These are phyloP conservation scores for Podospora australis DNA, from an alignment of 495 filamentous ascomycete species.

Conservation along the genomic window DNA sequence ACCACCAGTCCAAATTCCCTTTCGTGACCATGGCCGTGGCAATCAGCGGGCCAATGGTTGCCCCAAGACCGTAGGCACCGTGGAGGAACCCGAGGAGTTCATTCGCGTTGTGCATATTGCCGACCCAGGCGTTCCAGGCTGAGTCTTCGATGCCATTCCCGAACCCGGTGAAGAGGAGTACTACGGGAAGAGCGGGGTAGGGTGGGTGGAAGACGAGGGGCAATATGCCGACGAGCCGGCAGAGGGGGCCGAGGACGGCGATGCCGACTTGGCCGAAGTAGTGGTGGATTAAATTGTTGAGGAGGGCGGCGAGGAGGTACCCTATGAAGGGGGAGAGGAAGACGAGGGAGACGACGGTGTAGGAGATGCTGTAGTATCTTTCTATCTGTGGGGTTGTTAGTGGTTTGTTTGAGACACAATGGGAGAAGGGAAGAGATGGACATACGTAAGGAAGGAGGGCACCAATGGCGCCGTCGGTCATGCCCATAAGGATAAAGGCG, in stretches of 20 bases:
- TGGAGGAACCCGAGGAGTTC: constrained; percentile 65
- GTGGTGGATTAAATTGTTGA: constrained; percentile 53
- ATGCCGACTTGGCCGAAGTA: constrained; percentile 67
- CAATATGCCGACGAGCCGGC: constrained; percentile 61
- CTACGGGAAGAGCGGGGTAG: constrained; percentile 65
- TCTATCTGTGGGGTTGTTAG: constrained; percentile 41
- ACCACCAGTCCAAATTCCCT: constrained; percentile 52
- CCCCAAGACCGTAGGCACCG: constrained; percentile 71
- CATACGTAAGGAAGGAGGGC: constrained; percentile 12
- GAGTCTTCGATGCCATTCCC: constrained; percentile 67
- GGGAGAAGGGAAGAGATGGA: neutral
- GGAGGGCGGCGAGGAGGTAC: constrained; percentile 71
- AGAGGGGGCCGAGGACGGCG: constrained; percentile 57
- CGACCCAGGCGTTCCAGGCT: constrained; percentile 76
- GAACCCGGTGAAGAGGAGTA: constrained; percentile 64
- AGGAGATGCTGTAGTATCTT: constrained; percentile 62
- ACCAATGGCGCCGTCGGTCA: constrained; percentile 76
- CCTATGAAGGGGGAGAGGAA: constrained; percentile 78
- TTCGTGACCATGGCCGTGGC: constrained; percentile 66
- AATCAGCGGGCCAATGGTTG: constrained; percentile 67
- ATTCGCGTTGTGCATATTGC: constrained; percentile 65
- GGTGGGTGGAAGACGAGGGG: constrained; percentile 67
- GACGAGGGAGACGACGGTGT: constrained; percentile 70
- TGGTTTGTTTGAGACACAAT: neutral
- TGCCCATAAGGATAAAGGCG: constrained; percentile 71